These are phyloP conservation scores for Sphenostylis stenocarpa DNA, from an alignment of 306 rosid species.

Conservation along the genomic window DNA sequence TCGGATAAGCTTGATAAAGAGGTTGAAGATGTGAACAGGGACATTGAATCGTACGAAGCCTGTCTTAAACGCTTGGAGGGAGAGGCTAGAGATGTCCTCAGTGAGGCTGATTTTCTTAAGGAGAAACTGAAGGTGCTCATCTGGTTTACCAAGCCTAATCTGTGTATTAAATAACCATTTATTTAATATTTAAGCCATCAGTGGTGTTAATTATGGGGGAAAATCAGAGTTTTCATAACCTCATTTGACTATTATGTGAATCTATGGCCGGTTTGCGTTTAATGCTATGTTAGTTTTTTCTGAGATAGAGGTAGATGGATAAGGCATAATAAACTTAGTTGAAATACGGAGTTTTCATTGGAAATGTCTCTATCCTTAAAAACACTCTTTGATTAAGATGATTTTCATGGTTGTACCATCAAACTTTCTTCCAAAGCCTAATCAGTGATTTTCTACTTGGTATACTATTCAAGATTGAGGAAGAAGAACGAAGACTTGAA, in stretches of 20 bases:
- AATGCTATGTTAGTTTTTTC: constrained; percentile 23
- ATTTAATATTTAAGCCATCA: not conserved
- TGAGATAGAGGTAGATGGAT: not conserved
- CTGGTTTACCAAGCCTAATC: constrained; percentile 22
- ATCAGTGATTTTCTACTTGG: constrained; percentile 35
- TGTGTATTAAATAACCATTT: constrained; percentile 16
- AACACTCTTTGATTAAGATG: constrained; percentile 18
- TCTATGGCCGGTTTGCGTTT: not conserved
- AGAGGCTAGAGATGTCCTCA: constrained; percentile 73
- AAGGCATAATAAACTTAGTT: not conserved
- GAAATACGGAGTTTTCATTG: constrained; percentile 4
- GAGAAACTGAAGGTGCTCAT: constrained; percentile 82
- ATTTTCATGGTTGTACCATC: constrained; percentile 25
- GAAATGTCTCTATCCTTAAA: not conserved
- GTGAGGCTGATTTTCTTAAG: constrained; percentile 91
- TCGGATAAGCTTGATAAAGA: constrained; percentile 94
- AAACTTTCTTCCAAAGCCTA: constrained; percentile 30
- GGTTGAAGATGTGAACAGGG: constrained; percentile 89
- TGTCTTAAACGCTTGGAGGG: constrained; percentile 91
- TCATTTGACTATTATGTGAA: constrained; percentile 3
- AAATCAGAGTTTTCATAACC: not conserved
- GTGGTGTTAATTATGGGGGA: constrained; percentile 3
- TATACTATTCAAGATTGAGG: constrained; percentile 69
- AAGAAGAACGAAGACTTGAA: constrained; percentile 89
- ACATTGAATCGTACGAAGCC: constrained; percentile 84